A percentile compares a stretch with the other conserved stretches of the same genome.
These are phyloP conservation scores for Mycosarcoma mackinlayi DNA, from an alignment of 1,284 basidiomycete genomes.

Conservation along the genomic window DNA sequence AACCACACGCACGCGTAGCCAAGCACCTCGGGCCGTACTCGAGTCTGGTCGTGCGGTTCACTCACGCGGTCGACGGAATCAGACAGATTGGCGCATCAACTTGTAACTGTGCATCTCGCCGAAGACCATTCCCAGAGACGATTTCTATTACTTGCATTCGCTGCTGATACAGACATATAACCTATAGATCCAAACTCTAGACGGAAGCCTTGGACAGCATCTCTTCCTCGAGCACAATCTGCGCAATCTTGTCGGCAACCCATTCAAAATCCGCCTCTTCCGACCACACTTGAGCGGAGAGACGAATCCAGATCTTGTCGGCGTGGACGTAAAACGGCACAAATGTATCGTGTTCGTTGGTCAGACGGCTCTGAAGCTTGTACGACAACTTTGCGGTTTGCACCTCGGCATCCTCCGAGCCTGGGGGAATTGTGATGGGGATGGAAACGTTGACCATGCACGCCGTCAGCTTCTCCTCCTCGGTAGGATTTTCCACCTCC, in stretches of 20 bases:
- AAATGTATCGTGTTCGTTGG: constrained; percentile 28
- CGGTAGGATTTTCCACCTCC: constrained; percentile 6
- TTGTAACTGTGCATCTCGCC: no score
- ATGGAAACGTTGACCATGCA: constrained; percentile 49
- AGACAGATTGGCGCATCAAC: no score
- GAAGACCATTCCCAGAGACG: no score
- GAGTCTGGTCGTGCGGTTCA: no score
- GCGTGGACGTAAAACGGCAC: constrained; percentile 43
- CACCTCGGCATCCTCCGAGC: neutral
- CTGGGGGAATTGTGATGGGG: constrained; percentile 8
- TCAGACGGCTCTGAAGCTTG: constrained; percentile 18
- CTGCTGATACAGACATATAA: no score
- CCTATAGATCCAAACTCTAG: neutral
- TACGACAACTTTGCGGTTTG: constrained; percentile 15
- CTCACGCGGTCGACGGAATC: no score
- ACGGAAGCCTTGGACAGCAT: constrained; percentile 13
- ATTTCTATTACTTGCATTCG: no score
- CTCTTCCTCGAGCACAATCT: constrained; percentile 21
- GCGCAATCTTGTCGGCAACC: constrained; percentile 21
- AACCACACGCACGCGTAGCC: no score
- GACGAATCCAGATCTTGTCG: constrained; percentile 48
- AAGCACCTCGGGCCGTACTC: no score
- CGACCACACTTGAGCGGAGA: constrained; percentile 55
- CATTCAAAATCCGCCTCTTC: constrained; percentile 50
- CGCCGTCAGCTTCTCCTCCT: constrained; percentile 28